A percentile compares a stretch with the other conserved stretches of the same genome.
These are phyloP conservation scores for Aspergillus quadrilineatus DNA, from an alignment of 2,329 filamentous ascomycete species.

Conservation along the genomic window DNA sequence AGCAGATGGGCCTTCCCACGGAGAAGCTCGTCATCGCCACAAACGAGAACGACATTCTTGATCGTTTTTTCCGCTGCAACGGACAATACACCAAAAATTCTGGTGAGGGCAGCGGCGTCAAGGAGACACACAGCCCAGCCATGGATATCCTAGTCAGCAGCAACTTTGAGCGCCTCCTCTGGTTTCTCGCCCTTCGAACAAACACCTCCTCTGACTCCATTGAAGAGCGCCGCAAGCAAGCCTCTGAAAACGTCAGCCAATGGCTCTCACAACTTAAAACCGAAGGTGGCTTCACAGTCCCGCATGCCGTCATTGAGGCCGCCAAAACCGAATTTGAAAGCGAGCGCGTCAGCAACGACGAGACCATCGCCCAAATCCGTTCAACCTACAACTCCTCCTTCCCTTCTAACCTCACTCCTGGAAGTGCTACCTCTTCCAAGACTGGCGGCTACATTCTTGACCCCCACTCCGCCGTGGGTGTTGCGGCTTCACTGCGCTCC, in stretches of 20 bases:
- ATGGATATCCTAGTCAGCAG: constrained; percentile 97
- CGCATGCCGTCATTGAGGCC: constrained; percentile 66
- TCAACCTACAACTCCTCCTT: constrained; percentile 57
- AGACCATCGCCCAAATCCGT: constrained; percentile 67
- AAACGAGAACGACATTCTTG: constrained; percentile 95
- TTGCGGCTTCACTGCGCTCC: constrained; percentile 72
- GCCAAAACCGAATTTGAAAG: constrained; percentile 77
- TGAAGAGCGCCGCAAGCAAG: constrained; percentile 49
- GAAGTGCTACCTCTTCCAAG: constrained; percentile 37
- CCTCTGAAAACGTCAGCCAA: constrained; percentile 69
- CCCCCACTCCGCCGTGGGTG: constrained; percentile 86
- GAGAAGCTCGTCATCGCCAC: constrained; percentile 90
- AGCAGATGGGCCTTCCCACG: constrained; percentile 81
- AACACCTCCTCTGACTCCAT: constrained; percentile 43
- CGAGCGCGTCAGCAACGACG: constrained; percentile 63
- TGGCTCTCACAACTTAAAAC: constrained; percentile 82
- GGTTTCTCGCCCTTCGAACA: constrained; percentile 79
- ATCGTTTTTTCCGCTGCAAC: constrained; percentile 82
- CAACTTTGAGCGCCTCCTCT: constrained; percentile 94
- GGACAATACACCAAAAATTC: constrained; percentile 83
- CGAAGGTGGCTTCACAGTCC: constrained; percentile 79
- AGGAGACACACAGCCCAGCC: constrained; percentile 88
- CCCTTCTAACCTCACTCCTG: constrained; percentile 42
- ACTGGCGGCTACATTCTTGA: constrained; percentile 77
- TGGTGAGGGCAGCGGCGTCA: constrained; percentile 65